Conservation (phyloP, 1,284 basidiomycete genomes). For the Microbotryum saponariae region DNA sequence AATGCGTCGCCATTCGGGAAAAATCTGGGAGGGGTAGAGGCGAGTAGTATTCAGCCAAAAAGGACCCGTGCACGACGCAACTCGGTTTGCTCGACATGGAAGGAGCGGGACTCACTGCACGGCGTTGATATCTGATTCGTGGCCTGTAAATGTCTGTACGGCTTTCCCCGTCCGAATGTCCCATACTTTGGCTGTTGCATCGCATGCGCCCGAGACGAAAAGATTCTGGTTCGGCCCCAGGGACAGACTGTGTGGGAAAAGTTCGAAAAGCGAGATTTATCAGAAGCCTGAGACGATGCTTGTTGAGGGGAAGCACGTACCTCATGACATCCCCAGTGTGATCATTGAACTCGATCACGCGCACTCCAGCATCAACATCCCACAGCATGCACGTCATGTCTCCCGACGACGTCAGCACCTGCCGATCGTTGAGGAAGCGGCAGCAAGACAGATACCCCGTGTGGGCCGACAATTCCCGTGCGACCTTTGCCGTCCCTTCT, state of each 20-base stretch:
- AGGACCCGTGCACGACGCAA: background rate
- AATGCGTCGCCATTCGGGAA: conserved; percentile 99
- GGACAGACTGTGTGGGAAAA: conserved; percentile 60
- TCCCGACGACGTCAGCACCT: conserved; percentile 93
- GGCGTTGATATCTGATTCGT: conserved; percentile 98
- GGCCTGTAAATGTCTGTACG: conserved; percentile 96
- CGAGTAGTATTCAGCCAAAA: background rate
- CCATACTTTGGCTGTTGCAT: conserved; percentile 97
- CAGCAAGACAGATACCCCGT: conserved; percentile 97
- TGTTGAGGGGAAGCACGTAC: conserved; percentile 46
- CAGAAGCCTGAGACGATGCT: background rate
- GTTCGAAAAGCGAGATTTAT: conserved; percentile 12
- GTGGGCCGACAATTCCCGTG: conserved; percentile 86
- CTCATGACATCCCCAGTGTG: conserved; percentile 99
- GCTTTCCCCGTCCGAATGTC: conserved; percentile 94
- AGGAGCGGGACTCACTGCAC: conserved; percentile 64
- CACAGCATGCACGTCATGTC: conserved; percentile 99
- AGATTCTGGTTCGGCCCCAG: conserved; percentile 88
- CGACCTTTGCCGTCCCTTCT: conserved; percentile 47
- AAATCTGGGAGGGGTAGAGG: conserved; percentile 54
- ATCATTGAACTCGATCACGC: conserved; percentile 94
- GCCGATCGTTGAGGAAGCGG: conserved; percentile 94
- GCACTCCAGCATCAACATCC: conserved; percentile 95
- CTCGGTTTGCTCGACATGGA: background rate
- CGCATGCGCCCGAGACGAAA: conserved; percentile 97